Evolutionary conservation across 352 stramenopile genomes (phyloP), one percentile per base, ranked within the genome.

Genomic region (Thalassiosira livingstoniorum): DNA sequence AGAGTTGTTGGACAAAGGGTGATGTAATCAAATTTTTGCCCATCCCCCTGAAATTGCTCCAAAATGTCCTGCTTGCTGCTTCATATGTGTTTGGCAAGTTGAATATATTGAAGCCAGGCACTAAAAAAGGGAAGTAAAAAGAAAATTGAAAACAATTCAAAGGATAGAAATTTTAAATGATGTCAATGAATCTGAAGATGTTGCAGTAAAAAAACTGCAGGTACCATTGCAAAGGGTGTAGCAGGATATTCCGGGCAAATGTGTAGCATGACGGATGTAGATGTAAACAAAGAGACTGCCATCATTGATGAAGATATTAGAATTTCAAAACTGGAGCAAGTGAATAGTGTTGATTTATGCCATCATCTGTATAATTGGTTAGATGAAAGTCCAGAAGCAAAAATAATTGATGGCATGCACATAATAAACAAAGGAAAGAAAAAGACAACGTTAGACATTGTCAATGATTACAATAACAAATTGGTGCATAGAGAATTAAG

Each of bases 41-140:
- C 3, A n/a, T 57, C 29, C 62, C 62, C 27, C 55, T 71, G 31
- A 71, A 71, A 29, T 71, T 37, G 13, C 31, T 71, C 32, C 62
- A 71, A 32, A 71, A 43, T n/a, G 3, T 71, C 13, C 62, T 37
- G 5, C 57, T 71, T 4, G 27, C 62, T 13, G 35, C 62, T 13
- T 71, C 62, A 25, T 71, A 71, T 57, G 35, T 71, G 4, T 71
- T 71, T 55, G 35, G 35, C 5, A 25, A 71, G 27, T 43, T 71
- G 32, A 58, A 71, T 31, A 25, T 57, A 71, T 57, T 25, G 18
- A 57, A 29, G 35, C 35, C 31, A 37, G 53, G 15, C 5, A 5
- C n/a, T n/a, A n/a, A n/a, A n/a, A n/a, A n/a, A n/a, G n/a, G n/a
- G n/a, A n/a, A n/a, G n/a, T n/a, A n/a, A n/a, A n/a, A n/a, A n/a